Evolutionary conservation across 768 basidiomycete genomes (phyloP), one percentile per base, ranked within the genome.

Genomic region (Pleurotus salmoneostramineus): DNA sequence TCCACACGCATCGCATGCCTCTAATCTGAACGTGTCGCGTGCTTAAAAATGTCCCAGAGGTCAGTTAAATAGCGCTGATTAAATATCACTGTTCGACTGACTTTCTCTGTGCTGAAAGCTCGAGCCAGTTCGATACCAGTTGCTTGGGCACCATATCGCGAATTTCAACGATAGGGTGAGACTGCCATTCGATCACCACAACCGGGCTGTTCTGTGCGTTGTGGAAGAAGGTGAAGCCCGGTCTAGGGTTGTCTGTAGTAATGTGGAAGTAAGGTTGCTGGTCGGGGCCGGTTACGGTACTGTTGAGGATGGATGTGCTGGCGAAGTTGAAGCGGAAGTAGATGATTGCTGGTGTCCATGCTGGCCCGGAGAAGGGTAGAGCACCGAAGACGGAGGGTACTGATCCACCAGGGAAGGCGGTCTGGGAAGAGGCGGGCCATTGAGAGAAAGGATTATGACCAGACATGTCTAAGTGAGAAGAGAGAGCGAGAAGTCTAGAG

Each of bases 321-420:
- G 21, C 78, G 65, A 82, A 69, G 8, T 78, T 77, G 73, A 88
- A 82, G 49, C 74, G 73, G 67, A 82, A 81, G 4, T 71, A 65
- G 65, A 69, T 61, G 31, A 74, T 60, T 33, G 35, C 71, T 68
- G 12, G 75, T 62, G 21, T 71, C 36, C 5, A 72, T 64, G 21
- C 72, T 33, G 72, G 57, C 21, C 69, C 55, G 0, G 82, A 77
- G 62, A 82, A 84, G 32, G 86, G 86, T 15, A 88, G 80, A 0
- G 84, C 85, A 4, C 86, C 86, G 63, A 81, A 83, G 58, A 87
- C 69, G 48, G 86, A 87, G 48, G 84, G 81, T 4, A 74, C 64
- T 7, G 72, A 64, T 27, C 58, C 56, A 42, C 60, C 58, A 15
- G 64, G 62, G 66, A 63, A 66, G 2, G 59, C 60, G 11, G 61